A percentile compares a stretch with the other conserved stretches of the same genome.
These are phyloP conservation scores for Coprinopsis cinerea DNA, from an alignment of 768 basidiomycete species.

Conservation along the genomic window DNA sequence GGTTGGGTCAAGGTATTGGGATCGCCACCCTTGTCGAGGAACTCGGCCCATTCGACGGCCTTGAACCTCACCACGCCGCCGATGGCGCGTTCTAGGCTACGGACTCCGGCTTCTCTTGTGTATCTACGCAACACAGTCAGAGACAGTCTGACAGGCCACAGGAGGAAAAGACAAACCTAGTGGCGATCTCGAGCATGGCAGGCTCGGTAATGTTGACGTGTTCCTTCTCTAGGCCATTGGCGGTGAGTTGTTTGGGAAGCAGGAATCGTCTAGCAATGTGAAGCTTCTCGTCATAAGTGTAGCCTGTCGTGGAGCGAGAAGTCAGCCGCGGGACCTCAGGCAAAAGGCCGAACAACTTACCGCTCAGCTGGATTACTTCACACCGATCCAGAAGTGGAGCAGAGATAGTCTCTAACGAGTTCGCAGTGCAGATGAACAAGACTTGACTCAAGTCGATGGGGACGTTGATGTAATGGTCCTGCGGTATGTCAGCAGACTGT, in stretches of 20 bases:
- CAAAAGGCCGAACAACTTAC: slow-evolving; percentile 26
- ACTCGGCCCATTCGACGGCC: slow-evolving; percentile 86
- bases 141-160: not conserved
- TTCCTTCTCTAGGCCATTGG: slow-evolving; percentile 63
- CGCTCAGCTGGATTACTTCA: slow-evolving; percentile 78
- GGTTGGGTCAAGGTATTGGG: slow-evolving; percentile 11
- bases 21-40: slow-evolving; percentile 36
- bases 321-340: not conserved
- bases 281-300: slow-evolving; percentile 88
- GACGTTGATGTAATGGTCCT: slow-evolving; percentile 91
- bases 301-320: slow-evolving; percentile 36
- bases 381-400: slow-evolving; percentile 86
- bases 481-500: not conserved
- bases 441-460: slow-evolving; percentile 86
- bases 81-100: slow-evolving; percentile 80
- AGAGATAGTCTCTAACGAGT: slow-evolving; percentile 84
- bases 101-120: slow-evolving; percentile 91
- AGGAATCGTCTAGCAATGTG: slow-evolving; percentile 85
- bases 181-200: slow-evolving; percentile 65
- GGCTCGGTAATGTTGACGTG: slow-evolving; percentile 65
- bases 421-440: slow-evolving; percentile 90
- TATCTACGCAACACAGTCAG: slow-evolving; percentile 31
- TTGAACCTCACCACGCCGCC: slow-evolving; percentile 87
- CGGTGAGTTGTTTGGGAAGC: slow-evolving; percentile 78
- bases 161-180: slow-evolving; percentile 24